Evolutionary conservation across 1,139 yeast species (phyloP), one percentile per base, ranked within the genome.

Genomic region (Blastobotrys malaysiensis): DNA sequence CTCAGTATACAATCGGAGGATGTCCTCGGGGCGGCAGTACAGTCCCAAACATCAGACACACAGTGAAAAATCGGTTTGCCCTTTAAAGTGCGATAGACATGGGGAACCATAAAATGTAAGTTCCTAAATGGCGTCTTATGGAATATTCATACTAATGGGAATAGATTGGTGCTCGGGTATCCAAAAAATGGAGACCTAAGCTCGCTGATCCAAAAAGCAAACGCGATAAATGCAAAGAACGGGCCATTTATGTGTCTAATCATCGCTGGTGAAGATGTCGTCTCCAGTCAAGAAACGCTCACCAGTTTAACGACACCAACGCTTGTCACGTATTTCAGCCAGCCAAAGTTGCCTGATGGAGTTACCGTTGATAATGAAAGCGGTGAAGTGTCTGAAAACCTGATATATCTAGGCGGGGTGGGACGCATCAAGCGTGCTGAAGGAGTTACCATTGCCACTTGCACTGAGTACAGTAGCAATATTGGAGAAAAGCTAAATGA

Each of bases 181-280:
- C 52, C 57, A 4, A 52, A 53, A 13, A 31, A 31, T 13, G 60
- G 50, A 14, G 39, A 44, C 13, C 46, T 58, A 4, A 45, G 24
- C 3, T 49, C 48, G 22, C 61, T 59, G 1, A 27, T 64, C 1
- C 51, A 48, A 4, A 61, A 61, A 43, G 63, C 61, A 7, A 62
- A 63, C 45, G 48, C 58, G 7, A 48, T 64, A 36, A 57, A 64
- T 48, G 51, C 59, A 16, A 61, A 60, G 36, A 61, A 59, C 46
- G 69, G 69, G 1, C 68, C 69, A 1, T 65, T 65, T 50, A 62
- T 56, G 26, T 43, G 56, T 13, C 55, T 59, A 9, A 43, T 64
- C 1, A 48, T 65, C 3, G 51, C 63, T 7, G 66, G 66, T 1
- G 52, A 57, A 16, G 48, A 50, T 14, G 7, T 55, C 21, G 49